These are phyloP conservation scores for Penicillium bovifimosum DNA, from an alignment of 495 filamentous ascomycete genomes.

Conservation along the genomic window DNA sequence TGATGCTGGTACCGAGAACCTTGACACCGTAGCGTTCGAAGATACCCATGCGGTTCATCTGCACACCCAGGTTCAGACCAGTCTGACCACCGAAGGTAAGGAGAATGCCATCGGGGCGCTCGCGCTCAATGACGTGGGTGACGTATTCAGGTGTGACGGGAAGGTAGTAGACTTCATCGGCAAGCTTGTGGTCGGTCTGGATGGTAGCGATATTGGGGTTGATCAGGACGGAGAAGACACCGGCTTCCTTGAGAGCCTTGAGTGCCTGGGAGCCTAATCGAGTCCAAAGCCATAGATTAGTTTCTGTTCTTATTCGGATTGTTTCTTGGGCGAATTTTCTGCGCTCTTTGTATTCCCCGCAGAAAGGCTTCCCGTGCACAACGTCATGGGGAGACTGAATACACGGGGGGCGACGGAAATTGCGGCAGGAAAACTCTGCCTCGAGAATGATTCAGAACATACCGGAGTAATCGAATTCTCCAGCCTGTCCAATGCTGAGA, in stretches of 20 bases:
- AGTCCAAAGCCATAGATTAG: conserved; percentile 6
- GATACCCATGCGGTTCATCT: conserved; percentile 94
- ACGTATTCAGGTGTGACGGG: conserved; percentile 97
- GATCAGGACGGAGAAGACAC: conserved; percentile 89
- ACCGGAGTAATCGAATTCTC: conserved; percentile 98
- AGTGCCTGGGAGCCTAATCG: conserved; percentile 82
- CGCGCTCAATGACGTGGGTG: conserved; percentile 88
- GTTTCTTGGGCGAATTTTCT: background rate
- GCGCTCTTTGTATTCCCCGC: conserved; percentile 8
- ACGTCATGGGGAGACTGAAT: background rate
- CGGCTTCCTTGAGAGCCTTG: conserved; percentile 94
- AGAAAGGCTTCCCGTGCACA: conserved; percentile 4
- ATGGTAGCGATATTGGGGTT: conserved; percentile 99
- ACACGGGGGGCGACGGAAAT: background rate
- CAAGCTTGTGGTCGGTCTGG: conserved; percentile 94
- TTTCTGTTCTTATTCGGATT: background rate
- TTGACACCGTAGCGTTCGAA: conserved; percentile 93
- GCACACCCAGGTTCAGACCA: conserved; percentile 89
- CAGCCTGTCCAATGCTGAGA: conserved; percentile 92
- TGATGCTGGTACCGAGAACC: conserved; percentile 89
- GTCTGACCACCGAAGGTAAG: conserved; percentile 96
- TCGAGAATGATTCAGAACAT: conserved; percentile 24
- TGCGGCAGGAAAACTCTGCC: background rate
- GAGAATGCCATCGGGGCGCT: conserved; percentile 92
- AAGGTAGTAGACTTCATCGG: conserved; percentile 97